Percentiles rank a stretch among this genome's conserved stretches.
phyloP scores from a whole-genome alignment of 805 yeast genomes.

The Metschnikowia kunwiensis region DNA sequence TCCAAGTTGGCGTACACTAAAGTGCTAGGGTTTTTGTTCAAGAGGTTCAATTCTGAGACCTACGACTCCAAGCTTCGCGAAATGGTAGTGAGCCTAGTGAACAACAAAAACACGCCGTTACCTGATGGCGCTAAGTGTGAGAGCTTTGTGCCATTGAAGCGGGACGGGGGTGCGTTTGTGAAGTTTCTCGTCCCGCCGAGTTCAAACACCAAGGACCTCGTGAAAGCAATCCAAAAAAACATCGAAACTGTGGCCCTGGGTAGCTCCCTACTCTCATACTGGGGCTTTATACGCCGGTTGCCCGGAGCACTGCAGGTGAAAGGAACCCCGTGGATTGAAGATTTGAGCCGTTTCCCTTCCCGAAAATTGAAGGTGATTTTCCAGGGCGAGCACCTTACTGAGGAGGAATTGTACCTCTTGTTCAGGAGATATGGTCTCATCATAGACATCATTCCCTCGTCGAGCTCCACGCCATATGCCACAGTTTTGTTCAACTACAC shows the following conservation, averaged over 20 bases:
- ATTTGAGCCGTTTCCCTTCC: conserved; percentile 74
- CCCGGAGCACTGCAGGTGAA: conserved; percentile 70
- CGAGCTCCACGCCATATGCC: conserved; percentile 47
- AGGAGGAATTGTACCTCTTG: conserved; percentile 75
- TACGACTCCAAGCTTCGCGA: conserved; percentile 20
- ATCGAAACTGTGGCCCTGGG: conserved; percentile 23
- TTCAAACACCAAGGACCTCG: conserved; percentile 49
- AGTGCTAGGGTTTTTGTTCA: conserved; percentile 19
- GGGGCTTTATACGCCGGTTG: conserved; percentile 18
- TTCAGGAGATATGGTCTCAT: conserved; percentile 88
- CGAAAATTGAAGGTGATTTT: conserved; percentile 60
- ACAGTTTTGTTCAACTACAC: conserved; percentile 52
- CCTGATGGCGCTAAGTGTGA: conserved; percentile 42
- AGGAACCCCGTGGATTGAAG: conserved; percentile 97
- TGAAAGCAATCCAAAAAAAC: conserved; percentile 48
- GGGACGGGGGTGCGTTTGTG: conserved; percentile 95
- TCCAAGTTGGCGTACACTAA: conserved; percentile 25
- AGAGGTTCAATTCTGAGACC: conserved; percentile 15
- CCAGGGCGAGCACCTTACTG: conserved; percentile 73
- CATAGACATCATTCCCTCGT: conserved; percentile 62
- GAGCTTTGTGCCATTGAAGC: conserved; percentile 62
- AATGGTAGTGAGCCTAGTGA: conserved; percentile 17
- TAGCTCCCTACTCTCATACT: conserved; percentile 11
- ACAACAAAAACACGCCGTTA: conserved; percentile 24
- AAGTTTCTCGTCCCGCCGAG: conserved; percentile 61